Evolutionary conservation across 2,329 filamentous ascomycete genomes (phyloP), one percentile per base, ranked within the genome.

Genomic region (Neobulgaria alba): DNA sequence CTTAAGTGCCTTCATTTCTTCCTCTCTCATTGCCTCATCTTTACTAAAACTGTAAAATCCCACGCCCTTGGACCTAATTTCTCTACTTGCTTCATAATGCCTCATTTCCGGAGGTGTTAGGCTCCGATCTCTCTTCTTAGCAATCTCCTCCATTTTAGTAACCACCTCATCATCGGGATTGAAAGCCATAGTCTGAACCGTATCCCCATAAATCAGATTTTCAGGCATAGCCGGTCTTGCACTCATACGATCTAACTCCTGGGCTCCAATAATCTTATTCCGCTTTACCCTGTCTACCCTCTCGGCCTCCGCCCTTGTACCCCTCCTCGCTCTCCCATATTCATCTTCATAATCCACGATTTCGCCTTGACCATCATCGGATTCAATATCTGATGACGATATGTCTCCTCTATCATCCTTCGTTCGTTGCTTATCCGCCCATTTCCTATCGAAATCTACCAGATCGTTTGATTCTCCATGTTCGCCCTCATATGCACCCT

Each of bases 391-490:
- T 14, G 34, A 37, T 42, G 82, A 79, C 15, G 57, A 36, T 5
- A 48, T 47, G 14, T 56, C 51, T 8, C 58, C 63, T 1, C 57
- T 55, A 3, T 61, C 63, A 7, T 26, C 12, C 7, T 7, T 12
- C 12, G 7, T 12, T 26, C 23, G 7, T 40, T 79, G 68, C 17
- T 68, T 66, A 57, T 94, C 85, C 0, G 83, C 87, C 89, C 92
- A 96, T 66, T 96, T 98, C 46, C 82, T 73, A 63, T 96, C 92
- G 62, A 98, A 98, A 65, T 98, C 90, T 2, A 98, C 82, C 18
- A 94, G 73, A 17, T 75, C 72, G 29, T 75, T 72, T 52, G 79
- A 76, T 31, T 75, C 67, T 52, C 76, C 68, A 57, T 81, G 75
- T 50, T 84, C 75, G 1, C 19, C 18, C 0, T 36, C 36, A 5